Base-by-base conservation (phyloP, 148 eudicot genomes). In the Amaranthus cruentus region DNA sequence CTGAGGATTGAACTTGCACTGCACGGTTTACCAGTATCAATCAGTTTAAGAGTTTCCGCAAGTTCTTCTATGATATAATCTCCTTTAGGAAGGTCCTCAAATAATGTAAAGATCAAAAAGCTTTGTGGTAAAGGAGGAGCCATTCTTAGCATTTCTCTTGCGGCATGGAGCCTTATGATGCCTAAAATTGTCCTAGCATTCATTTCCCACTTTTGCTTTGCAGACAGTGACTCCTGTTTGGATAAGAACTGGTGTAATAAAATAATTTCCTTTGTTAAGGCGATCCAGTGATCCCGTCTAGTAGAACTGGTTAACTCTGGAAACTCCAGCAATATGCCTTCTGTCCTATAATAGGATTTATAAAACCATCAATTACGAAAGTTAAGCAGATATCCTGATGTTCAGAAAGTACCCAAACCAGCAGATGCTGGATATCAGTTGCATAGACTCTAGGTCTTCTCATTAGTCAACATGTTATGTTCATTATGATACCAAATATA, bases 241-340 rank as follows among this genome's bases (percentile, higher is more conserved):
- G 55, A 68, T 47, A 92, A 68, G 70, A 96, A 96, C 75, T 79
- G 83, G 80, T 96, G 99, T 13, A 92, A 77, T 11, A 92, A 65
- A 52, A 89, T 85, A 47, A 96, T 73, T 68, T 96, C 99, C 74
- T 84, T 85, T 15, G 87, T 82, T 13, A 96, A 80, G 48, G 96
- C 87, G 66, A 92, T 92, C 99, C 99, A 96, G 56, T 85, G 96
- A 72, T 96, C 92, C 9, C 99, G 93, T 65, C 97, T 88, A 14
- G 99, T 96, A 15, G 96, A 86, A 76, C 99, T 90, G 49, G 91
- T 85, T 75, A 85, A 68, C 81, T 92, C 97, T 0, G 97, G 99
- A 79, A 96, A 96, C 79, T 96, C 97, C 12, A 96, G 62, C 62
- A 90, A 73, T 18, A 88, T 70, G 4, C 77, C 83, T 44, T 92